A percentile compares a stretch with the other conserved stretches of the same genome.
These are phyloP conservation scores for Piloderma croceum DNA, from an alignment of 768 basidiomycete genomes.

Conservation along the genomic window DNA sequence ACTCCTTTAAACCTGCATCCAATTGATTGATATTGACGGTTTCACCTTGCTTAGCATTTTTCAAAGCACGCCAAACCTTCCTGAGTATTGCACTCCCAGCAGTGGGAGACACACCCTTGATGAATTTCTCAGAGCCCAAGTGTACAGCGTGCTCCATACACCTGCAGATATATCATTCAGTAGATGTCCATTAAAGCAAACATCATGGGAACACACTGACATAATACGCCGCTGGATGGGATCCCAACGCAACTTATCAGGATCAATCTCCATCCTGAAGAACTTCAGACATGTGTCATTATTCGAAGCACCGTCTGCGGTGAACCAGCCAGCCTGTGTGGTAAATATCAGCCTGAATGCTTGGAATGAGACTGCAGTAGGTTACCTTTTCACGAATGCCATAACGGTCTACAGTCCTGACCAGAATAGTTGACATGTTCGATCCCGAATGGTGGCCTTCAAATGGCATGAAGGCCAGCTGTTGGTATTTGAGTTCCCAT, in stretches of 20 bases:
- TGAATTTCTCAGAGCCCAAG: conserved; percentile 7
- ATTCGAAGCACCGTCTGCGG: conserved; percentile 4
- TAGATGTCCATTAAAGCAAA: too few species aligned
- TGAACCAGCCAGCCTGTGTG: conserved; percentile 6
- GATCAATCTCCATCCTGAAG: not conserved
- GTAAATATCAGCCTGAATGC: not conserved
- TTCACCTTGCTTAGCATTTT: not conserved
- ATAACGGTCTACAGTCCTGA: conserved; percentile 13
- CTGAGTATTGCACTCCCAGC: conserved; percentile 5
- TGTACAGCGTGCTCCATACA: conserved; percentile 15
- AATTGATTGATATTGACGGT: too few species aligned
- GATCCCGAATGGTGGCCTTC: conserved; percentile 6
- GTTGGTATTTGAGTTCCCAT: conserved; percentile 8
- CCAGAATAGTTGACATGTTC: conserved; percentile 15
- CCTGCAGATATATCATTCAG: not conserved
- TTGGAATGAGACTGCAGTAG: not conserved
- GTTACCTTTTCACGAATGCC: conserved; percentile 17
- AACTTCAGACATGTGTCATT: conserved; percentile 3
- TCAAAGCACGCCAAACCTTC: conserved; percentile 3
- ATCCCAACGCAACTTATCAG: not conserved
- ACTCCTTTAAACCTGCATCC: too few species aligned
- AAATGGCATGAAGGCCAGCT: conserved; percentile 10
- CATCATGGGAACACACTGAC: too few species aligned
- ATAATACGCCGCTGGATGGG: conserved; percentile 5
- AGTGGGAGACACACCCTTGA: conserved; percentile 6